phyloP scores from a whole-genome alignment of 768 basidiomycete genomes.

The Russula emetica region DNA sequence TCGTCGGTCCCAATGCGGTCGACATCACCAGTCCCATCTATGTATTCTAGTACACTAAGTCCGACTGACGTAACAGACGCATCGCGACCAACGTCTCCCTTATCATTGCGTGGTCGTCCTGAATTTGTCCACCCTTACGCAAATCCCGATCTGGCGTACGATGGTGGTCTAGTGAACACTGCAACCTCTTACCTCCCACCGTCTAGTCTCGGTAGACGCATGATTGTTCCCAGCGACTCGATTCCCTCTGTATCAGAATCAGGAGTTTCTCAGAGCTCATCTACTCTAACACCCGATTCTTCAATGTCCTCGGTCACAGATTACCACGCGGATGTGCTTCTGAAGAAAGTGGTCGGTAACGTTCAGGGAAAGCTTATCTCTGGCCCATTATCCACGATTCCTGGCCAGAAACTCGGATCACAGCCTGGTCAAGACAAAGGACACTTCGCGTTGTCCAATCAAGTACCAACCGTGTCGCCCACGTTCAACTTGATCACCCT shows the following conservation, averaged over 20 bases:
- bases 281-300: slow-evolving; percentile 30
- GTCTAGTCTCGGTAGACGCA: slow-evolving; percentile 29
- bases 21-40: slow-evolving; percentile 23
- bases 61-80: slow-evolving; percentile 23
- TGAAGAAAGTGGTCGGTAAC: slow-evolving; percentile 17
- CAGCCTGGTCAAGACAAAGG: slow-evolving; percentile 16
- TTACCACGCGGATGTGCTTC: slow-evolving; percentile 15
- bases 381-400: slow-evolving; percentile 8
- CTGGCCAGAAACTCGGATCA: slow-evolving; percentile 8
- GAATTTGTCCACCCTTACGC: slow-evolving; percentile 69
- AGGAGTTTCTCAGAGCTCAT: slow-evolving; percentile 33
- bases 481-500: slow-evolving; percentile 67
- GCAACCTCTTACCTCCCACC: slow-evolving; percentile 36
- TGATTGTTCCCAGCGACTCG: slow-evolving; percentile 23
- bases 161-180: slow-evolving; percentile 18
- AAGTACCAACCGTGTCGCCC: slow-evolving; percentile 40
- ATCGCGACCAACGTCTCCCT: slow-evolving; percentile 29
- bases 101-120: slow-evolving; percentile 23
- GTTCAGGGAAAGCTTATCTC: slow-evolving; percentile 27
- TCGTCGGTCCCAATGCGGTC: slow-evolving; percentile 15
- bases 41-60: slow-evolving; percentile 23
- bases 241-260: slow-evolving; percentile 33
- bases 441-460: slow-evolving; percentile 19
- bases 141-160: slow-evolving; percentile 62
- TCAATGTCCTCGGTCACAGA: slow-evolving; percentile 25